Conservation (phyloP, 441 rosid species). For the Pelargonium myrrhifolium region DNA sequence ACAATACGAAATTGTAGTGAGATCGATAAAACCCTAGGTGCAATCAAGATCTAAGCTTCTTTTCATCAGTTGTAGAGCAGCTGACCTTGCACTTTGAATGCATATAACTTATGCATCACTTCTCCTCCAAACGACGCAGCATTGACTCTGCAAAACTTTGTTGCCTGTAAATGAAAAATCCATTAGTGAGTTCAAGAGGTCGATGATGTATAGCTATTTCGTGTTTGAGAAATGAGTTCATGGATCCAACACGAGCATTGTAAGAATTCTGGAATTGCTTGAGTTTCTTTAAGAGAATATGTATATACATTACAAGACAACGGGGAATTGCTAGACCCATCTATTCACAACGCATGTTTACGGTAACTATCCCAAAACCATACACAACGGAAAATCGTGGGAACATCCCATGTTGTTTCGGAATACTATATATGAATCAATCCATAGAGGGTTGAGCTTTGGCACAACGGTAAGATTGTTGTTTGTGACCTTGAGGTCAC, state of each 20-base stretch:
- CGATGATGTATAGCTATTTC: neutral
- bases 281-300: neutral
- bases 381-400: neutral
- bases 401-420: neutral
- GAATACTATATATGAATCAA: no score
- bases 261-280: neutral
- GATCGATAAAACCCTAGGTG: no score
- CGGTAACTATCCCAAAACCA: neutral
- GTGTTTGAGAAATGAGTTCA: slow-evolving; percentile 5
- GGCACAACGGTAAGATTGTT: no score
- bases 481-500: no score
- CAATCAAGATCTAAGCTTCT: no score
- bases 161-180: slow-evolving; percentile 53
- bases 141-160: slow-evolving; percentile 79
- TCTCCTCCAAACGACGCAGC: slow-evolving; percentile 61
- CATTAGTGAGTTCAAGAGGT: slow-evolving; percentile 10
- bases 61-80: no score
- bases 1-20: no score
- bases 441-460: no score
- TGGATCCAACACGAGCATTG: neutral
- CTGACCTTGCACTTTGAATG: neutral
- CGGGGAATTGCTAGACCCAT: neutral
- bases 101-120: slow-evolving; percentile 27
- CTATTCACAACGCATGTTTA: neutral
- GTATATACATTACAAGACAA: neutral